Base-by-base conservation (phyloP, 2,329 filamentous ascomycete genomes). In the Furcasterigmium furcatum region DNA sequence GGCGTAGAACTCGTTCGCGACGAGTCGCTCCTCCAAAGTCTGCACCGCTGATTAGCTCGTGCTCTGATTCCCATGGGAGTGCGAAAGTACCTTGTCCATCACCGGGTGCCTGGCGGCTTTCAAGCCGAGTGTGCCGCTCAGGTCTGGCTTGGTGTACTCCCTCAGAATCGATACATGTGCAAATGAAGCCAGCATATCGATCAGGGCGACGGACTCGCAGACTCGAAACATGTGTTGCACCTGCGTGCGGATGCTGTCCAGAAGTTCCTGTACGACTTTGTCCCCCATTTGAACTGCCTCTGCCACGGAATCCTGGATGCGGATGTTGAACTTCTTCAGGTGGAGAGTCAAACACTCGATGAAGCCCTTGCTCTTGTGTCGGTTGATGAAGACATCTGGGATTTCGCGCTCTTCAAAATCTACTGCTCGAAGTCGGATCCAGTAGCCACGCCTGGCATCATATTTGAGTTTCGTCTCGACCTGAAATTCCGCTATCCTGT, bases 1-100 rank as follows among this genome's bases (percentile, higher is more conserved):
- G 3, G 89, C 86, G 57, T 91, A 97, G 22, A 91, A 88, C 58
- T 97, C 91, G 52, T 97, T 97, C 0, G 94, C 88, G 4, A 97
- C 74, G 59, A 88, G 95, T 19, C 79, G 82, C 38, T 77, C 77
- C 13, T 20, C 29, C 7, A 24, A 14, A 14, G 1, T 43, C 40
- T 38, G 5, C 19, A 13, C 4, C 16, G 10, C 4, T 4, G 1
- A 5, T 38, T 3, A 13, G 9, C n/a, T 6, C 30, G 43, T 10
- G 27, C 16, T 27, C 24, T 27, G 24, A 7, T 27, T 27, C 18
- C 2, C 5, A 13, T 4, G 21, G 10, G 19, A 2, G 16, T 29
- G 3, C 4, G 10, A 19, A 22, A 9, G 19, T 10, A 74, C 76
- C 59, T 84, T 87, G 65, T 95, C 89, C 5, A 84, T 73, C 46